Percentiles rank a stretch among this genome's conserved stretches.
Evolutionary conservation across 192 early-diverging fungal genomes (phyloP).

Genomic region (Geosiphon pyriformis): DNA sequence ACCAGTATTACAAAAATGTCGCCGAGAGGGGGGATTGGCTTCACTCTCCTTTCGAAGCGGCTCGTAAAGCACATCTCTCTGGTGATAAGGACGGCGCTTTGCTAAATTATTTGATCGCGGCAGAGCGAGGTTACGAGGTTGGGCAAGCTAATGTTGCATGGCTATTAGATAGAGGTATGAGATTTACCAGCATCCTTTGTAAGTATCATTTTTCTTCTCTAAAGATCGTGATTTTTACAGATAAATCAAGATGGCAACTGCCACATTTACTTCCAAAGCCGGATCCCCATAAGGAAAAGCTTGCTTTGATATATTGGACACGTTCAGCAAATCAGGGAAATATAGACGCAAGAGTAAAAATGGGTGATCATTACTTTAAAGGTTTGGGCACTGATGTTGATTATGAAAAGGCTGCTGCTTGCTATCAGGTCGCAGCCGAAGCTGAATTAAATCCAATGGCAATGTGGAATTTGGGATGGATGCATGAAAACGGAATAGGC

Average conservation of each 20-base stretch:
- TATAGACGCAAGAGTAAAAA: slow-evolving; percentile 82
- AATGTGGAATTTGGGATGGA: slow-evolving; percentile 96
- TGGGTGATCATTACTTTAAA: slow-evolving; percentile 89
- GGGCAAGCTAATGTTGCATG: slow-evolving; percentile 89
- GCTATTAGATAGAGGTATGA: slow-evolving; percentile 66
- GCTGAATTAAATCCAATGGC: slow-evolving; percentile 69
- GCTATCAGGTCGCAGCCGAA: slow-evolving; percentile 82
- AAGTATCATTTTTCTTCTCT: neutral
- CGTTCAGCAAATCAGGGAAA: slow-evolving; percentile 91
- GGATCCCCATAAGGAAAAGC: slow-evolving; percentile 35
- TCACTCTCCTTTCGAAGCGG: slow-evolving; percentile 57
- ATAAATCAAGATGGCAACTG: slow-evolving; percentile 21
- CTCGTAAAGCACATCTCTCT: slow-evolving; percentile 47
- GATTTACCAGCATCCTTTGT: too few species aligned
- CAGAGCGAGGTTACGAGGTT: slow-evolving; percentile 84
- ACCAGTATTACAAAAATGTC: slow-evolving; percentile 68
- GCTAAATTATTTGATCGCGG: slow-evolving; percentile 72
- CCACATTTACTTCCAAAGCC: neutral
- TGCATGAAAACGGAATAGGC: slow-evolving; percentile 92
- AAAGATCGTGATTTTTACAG: neutral
- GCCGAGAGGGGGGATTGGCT: slow-evolving; percentile 86
- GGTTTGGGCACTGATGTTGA: slow-evolving; percentile 69
- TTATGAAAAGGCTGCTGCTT: slow-evolving; percentile 68
- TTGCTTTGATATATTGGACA: slow-evolving; percentile 86
- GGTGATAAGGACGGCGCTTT: slow-evolving; percentile 69